Evolutionary conservation across 1,139 yeast genomes (phyloP), one percentile per base, ranked within the genome.

Genomic region (Diutina ranongensis): DNA sequence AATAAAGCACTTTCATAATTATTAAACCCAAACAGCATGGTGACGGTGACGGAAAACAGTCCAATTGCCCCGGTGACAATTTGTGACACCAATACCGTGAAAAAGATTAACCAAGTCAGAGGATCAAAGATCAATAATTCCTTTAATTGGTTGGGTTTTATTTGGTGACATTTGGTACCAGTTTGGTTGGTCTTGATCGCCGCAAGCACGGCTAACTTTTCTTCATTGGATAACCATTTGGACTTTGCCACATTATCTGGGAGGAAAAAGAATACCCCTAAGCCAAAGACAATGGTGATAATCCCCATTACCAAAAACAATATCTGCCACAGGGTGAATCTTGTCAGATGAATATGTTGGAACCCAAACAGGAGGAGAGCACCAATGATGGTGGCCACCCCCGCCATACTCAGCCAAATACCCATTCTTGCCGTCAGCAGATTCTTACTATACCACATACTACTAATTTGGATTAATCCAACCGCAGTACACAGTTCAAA

Each of bases 231-330:
- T 44, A 71, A 55, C 50, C 69, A 70, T 40, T 57, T 57, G 20
- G 75, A 70, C 18, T 61, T 52, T 3, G 63, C 61, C 13, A 77
- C 76, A 21, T 64, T 64, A 50, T 74, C 72, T 9, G 78, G 77
- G 22, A 57, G 47, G 25, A 45, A 44, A 20, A 54, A 34, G 2
- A 59, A 47, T 1, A 63, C 60, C 13, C 57, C 42, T 1, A 60
- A 44, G 1, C 72, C 72, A 52, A 65, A 66, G 1, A 59, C 40
- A 3, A 61, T 49, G 1, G 72, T 68, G 12, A 66, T 49, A 2
- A 63, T 35, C 1, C 73, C 73, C 62, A 67, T 64, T 13, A 65
- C 52, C 36, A 68, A 50, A 51, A 65, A 68, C 44, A 67, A 57
- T 10, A 68, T 65, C 53, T 68, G 71, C 72, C 72, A 67, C 42